Evolutionary conservation across 495 filamentous ascomycete genomes (phyloP).

Genomic region (Aspergillus coremiiformis): DNA sequence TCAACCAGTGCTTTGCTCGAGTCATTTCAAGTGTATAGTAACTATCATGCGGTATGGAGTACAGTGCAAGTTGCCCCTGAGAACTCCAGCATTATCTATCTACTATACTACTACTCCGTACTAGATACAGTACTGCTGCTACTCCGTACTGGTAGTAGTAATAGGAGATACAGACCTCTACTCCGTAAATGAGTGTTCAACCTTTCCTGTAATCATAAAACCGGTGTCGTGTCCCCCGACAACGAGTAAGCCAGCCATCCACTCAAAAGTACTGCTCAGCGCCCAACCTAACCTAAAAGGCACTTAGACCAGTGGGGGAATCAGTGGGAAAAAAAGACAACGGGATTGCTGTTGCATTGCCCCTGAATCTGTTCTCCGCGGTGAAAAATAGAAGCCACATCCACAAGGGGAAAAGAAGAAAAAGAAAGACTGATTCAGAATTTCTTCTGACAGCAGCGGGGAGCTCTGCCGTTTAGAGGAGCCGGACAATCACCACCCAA

Average conservation of each 20-base stretch:
- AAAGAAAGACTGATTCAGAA: neutral
- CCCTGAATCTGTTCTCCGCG: conserved; percentile 19
- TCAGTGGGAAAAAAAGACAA: neutral
- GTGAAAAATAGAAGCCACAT: neutral
- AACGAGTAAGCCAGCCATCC: neutral
- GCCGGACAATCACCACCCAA: neutral
- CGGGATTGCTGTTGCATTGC: conserved; percentile 14
- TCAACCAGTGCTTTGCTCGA: neutral
- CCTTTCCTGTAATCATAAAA: neutral
- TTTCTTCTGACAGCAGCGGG: neutral
- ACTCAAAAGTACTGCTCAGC: neutral
- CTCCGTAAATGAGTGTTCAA: too few species aligned
- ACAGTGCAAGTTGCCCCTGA: too few species aligned
- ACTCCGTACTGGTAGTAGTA: too few species aligned
- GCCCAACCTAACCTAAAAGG: conserved; percentile 2
- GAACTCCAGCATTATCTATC: too few species aligned
- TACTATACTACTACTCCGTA: too few species aligned
- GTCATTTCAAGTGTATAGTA: neutral
- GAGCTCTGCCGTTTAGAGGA: neutral
- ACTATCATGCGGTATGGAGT: neutral
- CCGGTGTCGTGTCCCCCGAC: neutral
- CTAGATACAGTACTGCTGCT: too few species aligned
- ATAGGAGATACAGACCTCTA: too few species aligned
- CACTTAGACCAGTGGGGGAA: conserved; percentile 14
- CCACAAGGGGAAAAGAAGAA: neutral